Base-by-base conservation (phyloP, 805 yeast species). In the Priceomyces haplophilus region DNA sequence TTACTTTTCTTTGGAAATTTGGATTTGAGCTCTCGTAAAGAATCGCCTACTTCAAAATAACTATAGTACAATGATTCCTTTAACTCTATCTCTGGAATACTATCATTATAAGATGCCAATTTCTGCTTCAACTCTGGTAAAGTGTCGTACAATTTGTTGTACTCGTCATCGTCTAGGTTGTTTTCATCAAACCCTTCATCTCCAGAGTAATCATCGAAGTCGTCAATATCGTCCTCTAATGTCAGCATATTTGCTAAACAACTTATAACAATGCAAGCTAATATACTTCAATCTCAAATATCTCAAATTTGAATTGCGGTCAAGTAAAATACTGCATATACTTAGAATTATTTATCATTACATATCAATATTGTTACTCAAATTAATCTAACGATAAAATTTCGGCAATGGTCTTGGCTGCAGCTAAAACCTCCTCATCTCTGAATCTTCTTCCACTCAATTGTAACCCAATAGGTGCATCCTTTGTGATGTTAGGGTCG, bases 21-120 rank as follows among this genome's bases (percentile, higher is more conserved):
- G 8, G 51, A 43, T 44, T 70, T 72, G 37, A 77, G 56, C 44
- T 80, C 82, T 24, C 62, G 67, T 6, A 81, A 49, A 0, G 87
- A 59, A 10, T 73, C 72, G 3, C 74, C 78, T 3, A 80, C 53
- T 34, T 77, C 80, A 54, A 76, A 75, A 55, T 81, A 81, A 50
- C 79, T 78, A 48, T 67, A 68, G 75, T 82, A 83, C 8, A 85
- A 64, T 0, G 79, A 64, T 48, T 80, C 83, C 52, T 80, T 76
- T 46, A 84, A 59, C 36, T 74, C 78, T 11, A 64, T 52, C 19
- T 79, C 83, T 7, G 69, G 65, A 37, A 78, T 69, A 7, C 58
- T 56, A 38, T 75, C 69, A 42, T 71, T 66, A 50, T 73, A 75
- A 7, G 63, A 62, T 15, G 50, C 56, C 27, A 76, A 49, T 40